A percentile compares a stretch with the other conserved stretches of the same genome.
Conservation (phyloP, 2,329 filamentous ascomycete species). For the Pseudocercospora cruenta region DNA sequence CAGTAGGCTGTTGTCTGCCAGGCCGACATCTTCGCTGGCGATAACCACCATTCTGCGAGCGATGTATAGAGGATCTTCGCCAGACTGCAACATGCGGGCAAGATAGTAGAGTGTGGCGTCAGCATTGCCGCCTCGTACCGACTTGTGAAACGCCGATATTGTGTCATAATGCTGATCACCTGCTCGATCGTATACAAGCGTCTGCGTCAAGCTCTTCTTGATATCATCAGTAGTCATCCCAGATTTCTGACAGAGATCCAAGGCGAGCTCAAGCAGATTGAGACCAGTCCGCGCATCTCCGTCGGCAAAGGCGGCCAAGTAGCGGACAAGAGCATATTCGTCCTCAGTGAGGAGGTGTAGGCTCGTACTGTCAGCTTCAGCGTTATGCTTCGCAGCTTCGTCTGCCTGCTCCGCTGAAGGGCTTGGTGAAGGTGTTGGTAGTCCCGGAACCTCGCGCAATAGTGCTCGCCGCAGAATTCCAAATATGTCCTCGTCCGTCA, state of each 20-base stretch:
- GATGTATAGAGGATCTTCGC: constrained; percentile 90
- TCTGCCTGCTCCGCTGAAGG: constrained; percentile 28
- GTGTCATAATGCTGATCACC: constrained; percentile 98
- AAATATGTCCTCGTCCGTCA: constrained; percentile 72
- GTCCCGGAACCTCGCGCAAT: constrained; percentile 56
- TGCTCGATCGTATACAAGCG: constrained; percentile 89
- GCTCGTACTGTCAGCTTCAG: constrained; percentile 32
- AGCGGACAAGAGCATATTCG: constrained; percentile 67
- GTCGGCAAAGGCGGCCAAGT: constrained; percentile 84
- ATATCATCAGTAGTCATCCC: constrained; percentile 72
- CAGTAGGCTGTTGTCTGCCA: constrained; percentile 84
- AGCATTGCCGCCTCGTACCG: constrained; percentile 81
- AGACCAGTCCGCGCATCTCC: constrained; percentile 92
- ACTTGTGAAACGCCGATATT: constrained; percentile 96
- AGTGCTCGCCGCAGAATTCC: constrained; percentile 78
- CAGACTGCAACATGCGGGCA: constrained; percentile 90
- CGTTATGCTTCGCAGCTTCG: neutral
- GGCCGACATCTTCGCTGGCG: constrained; percentile 88
- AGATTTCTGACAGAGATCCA: constrained; percentile 70
- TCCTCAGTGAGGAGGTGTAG: constrained; percentile 65
- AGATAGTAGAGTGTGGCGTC: constrained; percentile 94
- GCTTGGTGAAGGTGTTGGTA: constrained; percentile 44
- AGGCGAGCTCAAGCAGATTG: constrained; percentile 86
- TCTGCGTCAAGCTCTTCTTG: constrained; percentile 84
- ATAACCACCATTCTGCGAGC: constrained; percentile 93